phyloP scores from a whole-genome alignment of 768 basidiomycete genomes.

The Serendipita vermifera region DNA sequence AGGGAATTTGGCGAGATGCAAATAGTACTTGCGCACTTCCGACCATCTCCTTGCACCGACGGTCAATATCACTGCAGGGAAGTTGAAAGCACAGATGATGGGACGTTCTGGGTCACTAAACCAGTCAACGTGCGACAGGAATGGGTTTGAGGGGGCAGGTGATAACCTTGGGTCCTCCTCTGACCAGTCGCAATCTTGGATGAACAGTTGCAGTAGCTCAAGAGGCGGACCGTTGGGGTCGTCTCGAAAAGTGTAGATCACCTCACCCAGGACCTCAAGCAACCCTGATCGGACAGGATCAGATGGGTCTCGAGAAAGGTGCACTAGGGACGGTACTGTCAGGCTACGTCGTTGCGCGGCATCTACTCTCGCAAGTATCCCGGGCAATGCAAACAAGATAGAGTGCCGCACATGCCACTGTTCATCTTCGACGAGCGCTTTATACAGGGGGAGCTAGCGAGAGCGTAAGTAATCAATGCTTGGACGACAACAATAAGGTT shows the following conservation, averaged over 20 bases:
- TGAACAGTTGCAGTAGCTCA: conserved; percentile 62
- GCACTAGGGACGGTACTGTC: conserved; percentile 50
- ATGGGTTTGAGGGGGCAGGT: background rate
- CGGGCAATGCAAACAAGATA: conserved; percentile 72
- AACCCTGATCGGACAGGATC: conserved; percentile 62
- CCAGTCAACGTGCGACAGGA: background rate
- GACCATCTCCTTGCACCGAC: conserved; percentile 65
- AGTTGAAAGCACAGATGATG: conserved; percentile 76
- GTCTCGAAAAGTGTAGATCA: conserved; percentile 67
- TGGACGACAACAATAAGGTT: conserved; percentile 10
- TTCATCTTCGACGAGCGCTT: conserved; percentile 50
- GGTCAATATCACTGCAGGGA: conserved; percentile 78
- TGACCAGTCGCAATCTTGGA: conserved; percentile 33
- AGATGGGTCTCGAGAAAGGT: conserved; percentile 50
- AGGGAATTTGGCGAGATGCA: conserved; percentile 46
- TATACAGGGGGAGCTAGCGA: conserved; percentile 64
- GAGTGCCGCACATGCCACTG: conserved; percentile 81
- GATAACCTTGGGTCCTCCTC: background rate
- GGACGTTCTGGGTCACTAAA: conserved; percentile 52
- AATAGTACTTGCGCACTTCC: conserved; percentile 56
- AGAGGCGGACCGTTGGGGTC: conserved; percentile 55
- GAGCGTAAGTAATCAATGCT: conserved; percentile 8
- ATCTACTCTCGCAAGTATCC: conserved; percentile 55
- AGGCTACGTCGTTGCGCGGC: conserved; percentile 44
- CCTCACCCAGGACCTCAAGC: conserved; percentile 79